Conservation (phyloP, 2,329 filamentous ascomycete species). For the Emergomyces pasteurianus region DNA sequence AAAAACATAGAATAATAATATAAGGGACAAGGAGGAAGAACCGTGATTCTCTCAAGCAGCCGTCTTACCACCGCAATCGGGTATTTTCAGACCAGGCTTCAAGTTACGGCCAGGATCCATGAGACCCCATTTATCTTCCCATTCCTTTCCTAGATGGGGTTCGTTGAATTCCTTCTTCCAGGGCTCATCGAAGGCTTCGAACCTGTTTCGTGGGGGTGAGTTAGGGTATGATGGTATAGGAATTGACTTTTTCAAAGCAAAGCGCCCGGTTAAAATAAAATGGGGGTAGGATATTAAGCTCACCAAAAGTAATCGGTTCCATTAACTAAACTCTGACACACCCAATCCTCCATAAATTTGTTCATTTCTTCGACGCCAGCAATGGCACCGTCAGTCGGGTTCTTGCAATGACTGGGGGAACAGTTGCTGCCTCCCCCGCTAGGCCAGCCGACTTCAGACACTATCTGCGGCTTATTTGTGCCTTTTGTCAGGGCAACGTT, state of each 20-base stretch:
- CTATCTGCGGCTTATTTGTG: constrained; percentile 57
- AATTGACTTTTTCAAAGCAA: constrained; percentile 9
- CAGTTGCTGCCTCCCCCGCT: constrained; percentile 69
- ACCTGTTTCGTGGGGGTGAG: constrained; percentile 37
- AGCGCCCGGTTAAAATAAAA: no score
- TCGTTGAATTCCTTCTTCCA: constrained; percentile 76
- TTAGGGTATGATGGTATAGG: not conserved
- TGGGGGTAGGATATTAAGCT: constrained; percentile 15
- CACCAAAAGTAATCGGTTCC: constrained; percentile 90
- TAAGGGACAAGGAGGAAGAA: no score
- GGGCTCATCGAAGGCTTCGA: constrained; percentile 91
- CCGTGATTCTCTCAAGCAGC: constrained; percentile 26
- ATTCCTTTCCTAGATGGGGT: constrained; percentile 49
- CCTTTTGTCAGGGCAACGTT: constrained; percentile 54
- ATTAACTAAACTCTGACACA: constrained; percentile 68
- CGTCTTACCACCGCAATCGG: constrained; percentile 69
- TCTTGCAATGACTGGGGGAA: constrained; percentile 47
- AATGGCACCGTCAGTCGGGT: constrained; percentile 50
- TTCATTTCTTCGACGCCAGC: constrained; percentile 75
- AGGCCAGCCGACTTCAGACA: constrained; percentile 89
- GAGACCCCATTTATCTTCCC: constrained; percentile 94
- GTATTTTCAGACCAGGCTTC: constrained; percentile 74
- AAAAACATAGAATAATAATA: not conserved
- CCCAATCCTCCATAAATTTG: constrained; percentile 71
- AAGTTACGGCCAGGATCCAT: constrained; percentile 76